Conservation (phyloP, 2,329 filamentous ascomycete species). For the Phaeosphaeria sp. region DNA sequence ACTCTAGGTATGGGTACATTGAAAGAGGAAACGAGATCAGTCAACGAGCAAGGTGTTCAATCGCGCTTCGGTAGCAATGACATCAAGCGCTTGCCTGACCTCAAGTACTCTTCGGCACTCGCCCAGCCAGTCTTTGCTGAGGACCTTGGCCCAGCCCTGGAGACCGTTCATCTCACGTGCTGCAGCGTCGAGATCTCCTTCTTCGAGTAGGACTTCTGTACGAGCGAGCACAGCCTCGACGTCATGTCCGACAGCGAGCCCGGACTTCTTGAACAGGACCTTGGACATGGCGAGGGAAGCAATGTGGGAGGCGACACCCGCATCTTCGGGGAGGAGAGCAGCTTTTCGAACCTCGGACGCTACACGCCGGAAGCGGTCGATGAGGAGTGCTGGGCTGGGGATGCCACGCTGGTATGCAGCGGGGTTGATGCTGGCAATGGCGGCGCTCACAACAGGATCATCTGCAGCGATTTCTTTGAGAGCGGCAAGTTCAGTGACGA, state of each 20-base stretch:
- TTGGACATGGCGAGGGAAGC: constrained; percentile 90
- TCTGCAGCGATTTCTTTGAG: constrained; percentile 89
- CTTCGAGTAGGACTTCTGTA: constrained; percentile 88
- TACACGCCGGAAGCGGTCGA: constrained; percentile 95
- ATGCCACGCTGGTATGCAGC: constrained; percentile 91
- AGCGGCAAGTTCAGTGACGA: constrained; percentile 90
- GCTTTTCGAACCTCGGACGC: constrained; percentile 94
- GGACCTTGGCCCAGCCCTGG: constrained; percentile 91
- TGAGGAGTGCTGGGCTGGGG: constrained; percentile 80
- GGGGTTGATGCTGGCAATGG: constrained; percentile 96
- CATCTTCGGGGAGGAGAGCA: constrained; percentile 87
- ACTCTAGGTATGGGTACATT: constrained; percentile 6
- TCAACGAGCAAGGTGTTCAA: constrained; percentile 87
- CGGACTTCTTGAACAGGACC: constrained; percentile 90
- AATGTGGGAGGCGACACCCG: constrained; percentile 92
- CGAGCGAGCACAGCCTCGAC: constrained; percentile 92
- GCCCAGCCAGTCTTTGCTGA: constrained; percentile 91
- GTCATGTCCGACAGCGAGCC: constrained; percentile 79
- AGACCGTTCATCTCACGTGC: constrained; percentile 95
- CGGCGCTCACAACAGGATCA: constrained; percentile 86
- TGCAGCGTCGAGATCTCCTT: constrained; percentile 89
- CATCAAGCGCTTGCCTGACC: constrained; percentile 94
- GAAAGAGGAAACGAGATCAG: constrained; percentile 44
- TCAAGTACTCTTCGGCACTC: constrained; percentile 93
- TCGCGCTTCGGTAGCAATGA: constrained; percentile 88